Conservation (phyloP, 345 rosid genomes). For the Pistacia vera region DNA sequence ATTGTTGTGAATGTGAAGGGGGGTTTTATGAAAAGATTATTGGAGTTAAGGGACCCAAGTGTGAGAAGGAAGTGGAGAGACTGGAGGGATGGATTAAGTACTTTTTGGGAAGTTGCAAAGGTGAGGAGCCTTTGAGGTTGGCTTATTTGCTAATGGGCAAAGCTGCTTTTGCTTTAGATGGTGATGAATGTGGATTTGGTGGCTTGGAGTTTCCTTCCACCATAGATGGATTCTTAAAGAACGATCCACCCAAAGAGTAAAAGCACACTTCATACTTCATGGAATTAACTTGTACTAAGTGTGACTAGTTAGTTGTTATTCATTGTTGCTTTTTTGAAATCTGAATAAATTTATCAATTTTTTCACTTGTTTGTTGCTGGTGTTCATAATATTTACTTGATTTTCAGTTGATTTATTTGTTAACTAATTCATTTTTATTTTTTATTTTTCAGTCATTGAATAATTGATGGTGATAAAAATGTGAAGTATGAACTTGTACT, state of each 20-base stretch:
- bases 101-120: slow-evolving; percentile 25
- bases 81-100: slow-evolving; percentile 48
- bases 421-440: no score
- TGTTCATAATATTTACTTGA: neutral
- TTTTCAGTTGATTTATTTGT: no score
- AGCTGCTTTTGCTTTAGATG: slow-evolving; percentile 32
- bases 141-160: slow-evolving; percentile 53
- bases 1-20: slow-evolving; percentile 28
- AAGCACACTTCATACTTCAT: neutral
- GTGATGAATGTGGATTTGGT: slow-evolving; percentile 24
- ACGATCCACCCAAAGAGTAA: slow-evolving; percentile 42
- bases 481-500: no score
- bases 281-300: neutral
- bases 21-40: slow-evolving; percentile 50
- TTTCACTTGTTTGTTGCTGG: neutral
- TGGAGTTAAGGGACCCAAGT: slow-evolving; percentile 55
- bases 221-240: slow-evolving; percentile 40
- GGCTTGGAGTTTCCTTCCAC: slow-evolving; percentile 51
- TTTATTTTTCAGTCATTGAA: no score
- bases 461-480: no score
- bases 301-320: neutral
- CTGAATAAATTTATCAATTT: neutral
- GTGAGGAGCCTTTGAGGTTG: slow-evolving; percentile 47
- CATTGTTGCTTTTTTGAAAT: neutral
- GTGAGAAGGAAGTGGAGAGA: slow-evolving; percentile 43